Conservation (phyloP, 345 rosid species). For the Draba incana region DNA sequence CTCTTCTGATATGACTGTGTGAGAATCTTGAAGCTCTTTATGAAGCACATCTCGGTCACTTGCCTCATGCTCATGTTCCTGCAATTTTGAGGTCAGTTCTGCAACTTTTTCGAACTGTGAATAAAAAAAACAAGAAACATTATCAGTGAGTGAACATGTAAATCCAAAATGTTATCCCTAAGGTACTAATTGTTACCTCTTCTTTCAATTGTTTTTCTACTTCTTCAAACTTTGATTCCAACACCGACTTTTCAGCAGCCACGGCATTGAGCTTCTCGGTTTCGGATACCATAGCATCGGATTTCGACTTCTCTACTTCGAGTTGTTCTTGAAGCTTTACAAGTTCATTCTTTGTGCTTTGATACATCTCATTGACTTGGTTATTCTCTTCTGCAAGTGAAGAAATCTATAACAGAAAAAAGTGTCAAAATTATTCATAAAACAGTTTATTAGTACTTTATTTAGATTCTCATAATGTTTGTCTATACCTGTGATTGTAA, state of each 20-base stretch:
- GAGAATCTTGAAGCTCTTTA: conserved; percentile 51
- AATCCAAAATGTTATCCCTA: too few relatives aligned
- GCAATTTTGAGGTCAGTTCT: conserved; percentile 51
- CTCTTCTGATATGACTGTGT: conserved; percentile 49
- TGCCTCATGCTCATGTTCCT: conserved; percentile 48
- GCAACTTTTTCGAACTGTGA: conserved; percentile 29
- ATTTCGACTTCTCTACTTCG: conserved; percentile 52
- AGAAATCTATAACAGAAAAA: conserved; percentile 54
- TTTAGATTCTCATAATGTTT: neutral
- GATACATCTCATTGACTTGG: conserved; percentile 64
- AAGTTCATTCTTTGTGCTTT: conserved; percentile 67
- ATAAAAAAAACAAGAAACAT: too few relatives aligned
- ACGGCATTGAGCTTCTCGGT: conserved; percentile 53
- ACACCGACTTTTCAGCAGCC: conserved; percentile 35
- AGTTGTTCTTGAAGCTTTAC: conserved; percentile 64
- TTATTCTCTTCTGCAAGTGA: conserved; percentile 73
- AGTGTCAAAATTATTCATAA: conserved; percentile 12
- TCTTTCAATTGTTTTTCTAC: too few relatives aligned
- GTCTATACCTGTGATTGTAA: conserved; percentile 68
- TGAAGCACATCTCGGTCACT: conserved; percentile 47
- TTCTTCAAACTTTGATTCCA: too few relatives aligned
- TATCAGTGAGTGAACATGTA: too few relatives aligned
- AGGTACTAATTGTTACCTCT: too few relatives aligned
- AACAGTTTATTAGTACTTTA: neutral
- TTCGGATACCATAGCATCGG: conserved; percentile 50